Conservation (phyloP, 371 early-diverging fungal species). For the Circinella umbellata region DNA sequence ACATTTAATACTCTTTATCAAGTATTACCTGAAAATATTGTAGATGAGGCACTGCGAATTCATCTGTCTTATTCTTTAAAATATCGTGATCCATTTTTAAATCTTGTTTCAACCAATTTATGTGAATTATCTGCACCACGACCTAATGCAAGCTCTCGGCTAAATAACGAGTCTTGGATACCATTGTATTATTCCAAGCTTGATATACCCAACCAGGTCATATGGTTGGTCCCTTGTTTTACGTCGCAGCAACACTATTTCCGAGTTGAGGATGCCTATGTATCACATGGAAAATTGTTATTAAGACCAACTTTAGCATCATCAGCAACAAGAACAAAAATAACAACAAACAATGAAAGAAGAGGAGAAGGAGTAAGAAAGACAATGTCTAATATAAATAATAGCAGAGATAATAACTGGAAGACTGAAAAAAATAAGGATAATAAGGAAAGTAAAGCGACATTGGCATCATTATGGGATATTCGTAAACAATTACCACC, state of each 20-base stretch:
- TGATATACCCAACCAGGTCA: slow-evolving; percentile 28
- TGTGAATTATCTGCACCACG: slow-evolving; percentile 40
- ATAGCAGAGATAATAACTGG: too few relatives aligned
- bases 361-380: background rate
- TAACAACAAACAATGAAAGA: background rate
- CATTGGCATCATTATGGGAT: slow-evolving; percentile 28
- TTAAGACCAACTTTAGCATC: slow-evolving; percentile 20
- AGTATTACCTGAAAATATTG: slow-evolving; percentile 28
- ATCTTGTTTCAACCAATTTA: slow-evolving; percentile 52
- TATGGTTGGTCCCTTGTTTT: slow-evolving; percentile 46
- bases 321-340: background rate
- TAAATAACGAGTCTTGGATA: slow-evolving; percentile 39
- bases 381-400: background rate
- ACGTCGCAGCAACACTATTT: slow-evolving; percentile 33
- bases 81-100: slow-evolving; percentile 21
- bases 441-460: background rate
- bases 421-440: too few relatives aligned
- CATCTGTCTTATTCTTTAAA: slow-evolving; percentile 11
- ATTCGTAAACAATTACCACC: slow-evolving; percentile 33
- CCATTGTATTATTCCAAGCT: slow-evolving; percentile 29
- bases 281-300: slow-evolving; percentile 53
- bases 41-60: slow-evolving; percentile 40
- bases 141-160: background rate
- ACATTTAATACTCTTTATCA: slow-evolving; percentile 31
- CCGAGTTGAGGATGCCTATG: slow-evolving; percentile 50